Base-by-base conservation (phyloP, 345 rosid species). In the Citrus hindsii region DNA sequence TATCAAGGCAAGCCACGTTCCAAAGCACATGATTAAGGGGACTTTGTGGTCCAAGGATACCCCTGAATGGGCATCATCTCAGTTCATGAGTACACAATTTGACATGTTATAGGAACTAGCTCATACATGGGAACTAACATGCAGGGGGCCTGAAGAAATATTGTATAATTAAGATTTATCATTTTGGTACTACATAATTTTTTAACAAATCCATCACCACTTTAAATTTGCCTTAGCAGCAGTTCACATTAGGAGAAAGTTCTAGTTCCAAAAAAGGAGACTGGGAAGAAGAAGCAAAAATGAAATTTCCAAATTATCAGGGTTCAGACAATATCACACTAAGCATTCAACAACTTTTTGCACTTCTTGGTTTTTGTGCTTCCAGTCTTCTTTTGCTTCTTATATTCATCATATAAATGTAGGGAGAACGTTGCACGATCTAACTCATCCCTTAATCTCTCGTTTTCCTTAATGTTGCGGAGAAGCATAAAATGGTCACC, bases 401-500 rank as follows among this genome's bases (percentile, higher is more conserved):
- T 84, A 32, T 85, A 86, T 74, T 87, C 87, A 65, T 88, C 92
- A 55, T 88, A 83, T 27, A 89, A 81, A 33, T 80, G 83, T 18
- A 91, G 83, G 46, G 87, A 79, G 58, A 80, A 67, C 0, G 64
- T 76, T 2, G 88, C 67, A 5, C 69, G 81, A 67, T 86, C 87
- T 67, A 85, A 76, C 73, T 89, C 90, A 14, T 67, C 60, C 58
- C 90, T 86, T 82, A 87, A 77, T 75, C 85, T 89, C 88, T 90
- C 88, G 2, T 83, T 89, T 79, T 88, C 97, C 80, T 88, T 90
- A 8, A 94, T 84, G 75, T 86, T 86, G 6, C 37, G 78, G 30
- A 92, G 85, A 55, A 92, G 79, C 58, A 30, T 72, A 70, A 90
- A 94, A 79, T 90, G 98, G 77, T 80, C 82, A 7, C 82, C 60